phyloP scores from a whole-genome alignment of 768 basidiomycete genomes.

The Suillus variegatus region DNA sequence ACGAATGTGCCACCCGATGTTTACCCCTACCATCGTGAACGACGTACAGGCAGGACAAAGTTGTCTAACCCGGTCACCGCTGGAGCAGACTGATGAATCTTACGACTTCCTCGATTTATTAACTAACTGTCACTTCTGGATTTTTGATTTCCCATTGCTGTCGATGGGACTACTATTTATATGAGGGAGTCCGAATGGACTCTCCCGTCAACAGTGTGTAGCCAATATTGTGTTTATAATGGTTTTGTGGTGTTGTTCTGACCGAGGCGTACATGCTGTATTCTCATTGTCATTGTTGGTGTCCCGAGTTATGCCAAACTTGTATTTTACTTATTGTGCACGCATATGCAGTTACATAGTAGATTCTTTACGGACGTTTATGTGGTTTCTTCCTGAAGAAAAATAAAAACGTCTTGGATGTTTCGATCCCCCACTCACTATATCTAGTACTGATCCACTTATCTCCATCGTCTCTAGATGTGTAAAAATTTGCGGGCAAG shows the following conservation, averaged over 20 bases:
- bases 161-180: not conserved
- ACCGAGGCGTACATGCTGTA: not conserved
- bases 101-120: not conserved
- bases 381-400: not conserved
- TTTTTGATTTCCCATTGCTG: not conserved
- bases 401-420: not conserved
- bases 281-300: not conserved
- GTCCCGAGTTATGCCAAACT: conserved; percentile 1
- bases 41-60: conserved; percentile 20
- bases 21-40: conserved; percentile 20
- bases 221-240: conserved; percentile 1
- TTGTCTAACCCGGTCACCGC: conserved; percentile 12
- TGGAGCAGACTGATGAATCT: conserved; percentile 12
- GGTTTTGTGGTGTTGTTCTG: not conserved
- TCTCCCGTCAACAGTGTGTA: not conserved
- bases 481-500: not conserved
- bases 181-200: not conserved
- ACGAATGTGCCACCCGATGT: conserved; percentile 25
- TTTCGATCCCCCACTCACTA: not conserved
- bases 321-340: conserved; percentile 1
- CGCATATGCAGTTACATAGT: not conserved
- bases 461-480: not conserved
- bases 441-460: not conserved
- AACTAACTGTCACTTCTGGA: conserved; percentile 2
- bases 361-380: not conserved